phyloP scores from a whole-genome alignment of 2,329 filamentous ascomycete species.

The Fusarium anguioides region DNA sequence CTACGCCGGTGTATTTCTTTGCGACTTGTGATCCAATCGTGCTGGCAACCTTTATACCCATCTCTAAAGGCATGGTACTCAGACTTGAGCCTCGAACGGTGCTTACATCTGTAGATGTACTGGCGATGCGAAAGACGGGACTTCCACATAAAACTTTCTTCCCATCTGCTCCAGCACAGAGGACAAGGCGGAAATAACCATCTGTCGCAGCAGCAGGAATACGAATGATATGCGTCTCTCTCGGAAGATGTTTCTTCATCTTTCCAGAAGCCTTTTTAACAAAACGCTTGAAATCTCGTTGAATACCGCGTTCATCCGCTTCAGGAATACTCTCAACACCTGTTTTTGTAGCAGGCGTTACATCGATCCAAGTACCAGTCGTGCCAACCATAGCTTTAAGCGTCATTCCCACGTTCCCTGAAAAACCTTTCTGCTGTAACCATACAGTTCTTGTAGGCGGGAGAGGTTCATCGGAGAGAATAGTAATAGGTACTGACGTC shows the following conservation, averaged over 20 bases:
- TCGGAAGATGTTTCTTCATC: constrained; percentile 60
- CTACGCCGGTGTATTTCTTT: constrained; percentile 56
- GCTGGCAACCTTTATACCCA: constrained; percentile 68
- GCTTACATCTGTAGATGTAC: constrained; percentile 69
- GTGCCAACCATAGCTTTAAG: constrained; percentile 71
- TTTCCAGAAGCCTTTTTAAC: constrained; percentile 63
- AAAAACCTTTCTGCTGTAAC: constrained; percentile 75
- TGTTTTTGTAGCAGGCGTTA: constrained; percentile 68
- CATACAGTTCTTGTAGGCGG: constrained; percentile 70
- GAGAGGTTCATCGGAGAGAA: constrained; percentile 69
- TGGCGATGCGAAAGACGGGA: constrained; percentile 76
- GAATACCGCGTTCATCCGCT: constrained; percentile 72
- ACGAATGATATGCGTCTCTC: constrained; percentile 73
- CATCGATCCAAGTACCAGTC: constrained; percentile 72
- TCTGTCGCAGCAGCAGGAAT: constrained; percentile 72
- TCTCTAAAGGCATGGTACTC: constrained; percentile 71
- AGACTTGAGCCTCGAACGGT: constrained; percentile 73
- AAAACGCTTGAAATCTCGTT: constrained; percentile 75
- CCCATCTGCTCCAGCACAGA: constrained; percentile 60
- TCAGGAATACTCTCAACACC: constrained; percentile 61
- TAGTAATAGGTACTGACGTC: constrained; percentile 72
- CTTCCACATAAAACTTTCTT: constrained; percentile 72
- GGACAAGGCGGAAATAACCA: constrained; percentile 75
- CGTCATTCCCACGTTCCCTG: constrained; percentile 75
- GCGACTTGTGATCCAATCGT: constrained; percentile 60